phyloP scores from a whole-genome alignment of 2,329 filamentous ascomycete species.

The Pseudogymnoascus destructans region DNA sequence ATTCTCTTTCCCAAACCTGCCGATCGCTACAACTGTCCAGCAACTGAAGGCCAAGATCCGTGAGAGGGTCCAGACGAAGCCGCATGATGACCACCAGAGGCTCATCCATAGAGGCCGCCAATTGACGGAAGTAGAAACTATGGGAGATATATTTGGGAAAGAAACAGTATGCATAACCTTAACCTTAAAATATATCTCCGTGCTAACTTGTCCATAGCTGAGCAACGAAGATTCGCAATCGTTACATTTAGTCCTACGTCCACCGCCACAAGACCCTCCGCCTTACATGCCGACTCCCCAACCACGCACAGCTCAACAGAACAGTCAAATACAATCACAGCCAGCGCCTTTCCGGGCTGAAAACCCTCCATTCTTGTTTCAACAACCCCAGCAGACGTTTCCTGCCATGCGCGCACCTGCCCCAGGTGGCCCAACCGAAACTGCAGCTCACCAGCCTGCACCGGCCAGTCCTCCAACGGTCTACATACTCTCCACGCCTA shows the following conservation, averaged over 20 bases:
- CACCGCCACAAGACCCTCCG: slow-evolving; percentile 15
- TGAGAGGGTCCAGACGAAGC: slow-evolving; percentile 33
- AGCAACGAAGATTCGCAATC: slow-evolving; percentile 35
- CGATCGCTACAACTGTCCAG: slow-evolving; percentile 39
- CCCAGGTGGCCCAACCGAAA: slow-evolving; percentile 13
- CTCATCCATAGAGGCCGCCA: slow-evolving; percentile 49
- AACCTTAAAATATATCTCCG: background rate
- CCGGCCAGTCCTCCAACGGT: slow-evolving; percentile 34
- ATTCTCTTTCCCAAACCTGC: slow-evolving; percentile 36
- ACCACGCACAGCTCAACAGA: background rate
- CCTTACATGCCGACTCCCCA: background rate
- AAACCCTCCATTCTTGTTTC: background rate
- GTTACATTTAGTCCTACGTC: slow-evolving; percentile 40
- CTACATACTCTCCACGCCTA: slow-evolving; percentile 47
- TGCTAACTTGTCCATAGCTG: slow-evolving; percentile 28
- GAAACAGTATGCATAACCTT: slow-evolving; percentile 37
- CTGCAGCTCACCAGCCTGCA: slow-evolving; percentile 13
- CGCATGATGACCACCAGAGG: slow-evolving; percentile 41
- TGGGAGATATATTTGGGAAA: slow-evolving; percentile 43
- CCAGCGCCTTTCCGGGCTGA: background rate
- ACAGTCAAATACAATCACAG: background rate
- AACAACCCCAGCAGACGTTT: background rate
- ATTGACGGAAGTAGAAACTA: slow-evolving; percentile 39
- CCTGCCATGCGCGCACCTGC: slow-evolving; percentile 15
- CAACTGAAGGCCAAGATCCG: slow-evolving; percentile 47